Conservation (phyloP, 2,329 filamentous ascomycete species). For the Pseudogymnoascus sp. region DNA sequence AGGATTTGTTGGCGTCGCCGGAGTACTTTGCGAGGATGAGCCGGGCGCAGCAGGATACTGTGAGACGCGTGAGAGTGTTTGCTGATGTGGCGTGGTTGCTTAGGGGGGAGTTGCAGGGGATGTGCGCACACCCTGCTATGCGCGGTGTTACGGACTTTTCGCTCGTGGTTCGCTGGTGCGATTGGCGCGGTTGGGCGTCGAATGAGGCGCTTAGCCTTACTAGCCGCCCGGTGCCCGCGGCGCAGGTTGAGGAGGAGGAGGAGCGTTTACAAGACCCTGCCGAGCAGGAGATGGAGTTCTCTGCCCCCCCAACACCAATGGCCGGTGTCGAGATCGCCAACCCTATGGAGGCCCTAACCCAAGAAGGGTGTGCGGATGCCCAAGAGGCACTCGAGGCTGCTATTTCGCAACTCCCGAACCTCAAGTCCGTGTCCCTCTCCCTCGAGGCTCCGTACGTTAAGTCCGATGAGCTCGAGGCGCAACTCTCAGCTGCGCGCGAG, state of each 20-base stretch:
- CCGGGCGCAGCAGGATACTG: neutral
- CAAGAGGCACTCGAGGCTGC: neutral
- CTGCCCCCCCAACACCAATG: neutral
- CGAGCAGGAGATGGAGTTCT: conserved; percentile 1
- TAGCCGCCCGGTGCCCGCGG: neutral
- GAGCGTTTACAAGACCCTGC: neutral
- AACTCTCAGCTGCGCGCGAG: neutral
- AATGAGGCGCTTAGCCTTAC: neutral
- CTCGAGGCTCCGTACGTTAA: conserved; percentile 3
- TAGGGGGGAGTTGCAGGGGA: neutral
- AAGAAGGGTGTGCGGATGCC: neutral
- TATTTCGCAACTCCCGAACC: neutral
- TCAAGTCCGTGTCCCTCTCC: neutral
- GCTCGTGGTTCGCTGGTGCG: neutral
- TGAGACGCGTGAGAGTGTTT: neutral
- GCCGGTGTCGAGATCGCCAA: neutral
- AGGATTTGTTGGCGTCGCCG: neutral
- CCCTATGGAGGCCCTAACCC: neutral
- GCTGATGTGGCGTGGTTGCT: neutral
- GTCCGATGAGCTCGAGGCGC: neutral
- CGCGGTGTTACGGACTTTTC: neutral
- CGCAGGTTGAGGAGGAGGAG: neutral
- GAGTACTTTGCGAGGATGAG: neutral
- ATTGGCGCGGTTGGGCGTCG: conserved; percentile 5
- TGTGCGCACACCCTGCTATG: neutral